Base-by-base conservation (phyloP, 2,329 filamentous ascomycete species). In the Aspergillus sp. region DNA sequence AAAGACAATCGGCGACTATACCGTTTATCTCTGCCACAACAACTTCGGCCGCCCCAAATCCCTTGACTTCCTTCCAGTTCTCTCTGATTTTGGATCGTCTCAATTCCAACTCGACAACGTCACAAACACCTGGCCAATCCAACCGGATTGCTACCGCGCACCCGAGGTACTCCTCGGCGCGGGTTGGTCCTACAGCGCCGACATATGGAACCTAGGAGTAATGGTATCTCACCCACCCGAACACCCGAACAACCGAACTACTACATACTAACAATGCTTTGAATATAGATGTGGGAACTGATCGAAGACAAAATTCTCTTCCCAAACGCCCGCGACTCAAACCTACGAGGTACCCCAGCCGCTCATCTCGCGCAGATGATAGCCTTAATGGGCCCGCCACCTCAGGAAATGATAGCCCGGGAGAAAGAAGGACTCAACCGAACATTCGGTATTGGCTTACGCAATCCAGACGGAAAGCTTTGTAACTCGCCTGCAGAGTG, bases 81-180 rank as follows among this genome's bases (percentile, higher is more conserved):
- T 42, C 0, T 21, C 41, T 10, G 41, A 42, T 0, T 42, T 42
- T 17, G 41, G 41, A 11, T 17, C 41, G 1, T 0, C 41, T 13
- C 8, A 19, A 21, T 19, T 11, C 8, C 17, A 42, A 17, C 5
- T 19, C 17, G 41, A 42, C 17, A 10, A 8, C 41, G 19, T 11
- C 8, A 17, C 8, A 21, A 19, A 21, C 11, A 42, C n/a, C 41
- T 11, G 17, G 8, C 41, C 41, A 10, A 69, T 83, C 75, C 58
- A 86, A 71, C 72, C 73, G 3, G 73, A 76, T 47, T 62, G 71
- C 8, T 77, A 76, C 58, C 73, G 71, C 38, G 70, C 73, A 1
- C 75, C 73, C 19, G 74, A 77, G 62, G 75, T 77, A 8, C 69
- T 77, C 15, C 60, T 77, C 6, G 68, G 70, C 47, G 62, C 59